A percentile compares a stretch with the other conserved stretches of the same genome.
phyloP scores from a whole-genome alignment of 495 filamentous ascomycete species.

The Aspergillus nanangensis region DNA sequence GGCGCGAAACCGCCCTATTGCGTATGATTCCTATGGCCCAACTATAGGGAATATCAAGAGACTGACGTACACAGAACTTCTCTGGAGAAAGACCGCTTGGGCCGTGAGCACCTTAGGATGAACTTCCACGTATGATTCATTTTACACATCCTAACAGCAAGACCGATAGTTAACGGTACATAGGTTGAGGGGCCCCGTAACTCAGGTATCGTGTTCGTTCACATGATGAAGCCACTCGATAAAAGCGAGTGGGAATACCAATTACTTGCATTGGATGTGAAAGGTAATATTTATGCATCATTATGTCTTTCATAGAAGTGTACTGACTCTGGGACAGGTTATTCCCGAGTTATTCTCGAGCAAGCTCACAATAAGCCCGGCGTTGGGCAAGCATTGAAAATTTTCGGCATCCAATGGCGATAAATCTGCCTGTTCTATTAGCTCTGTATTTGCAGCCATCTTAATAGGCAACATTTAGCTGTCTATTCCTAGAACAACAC shows the following conservation, averaged over 20 bases:
- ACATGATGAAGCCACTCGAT: conserved; percentile 65
- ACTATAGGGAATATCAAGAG: too few relatives aligned
- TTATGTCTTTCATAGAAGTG: not conserved
- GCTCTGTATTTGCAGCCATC: too few relatives aligned
- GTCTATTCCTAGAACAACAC: too few relatives aligned
- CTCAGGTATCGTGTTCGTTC: conserved; percentile 67
- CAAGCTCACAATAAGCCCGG: conserved; percentile 36
- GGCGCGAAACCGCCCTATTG: conserved; percentile 79
- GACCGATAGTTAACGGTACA: not conserved
- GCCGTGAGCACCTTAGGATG: conserved; percentile 79
- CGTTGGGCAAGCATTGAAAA: conserved; percentile 37
- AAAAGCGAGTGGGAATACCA: conserved; percentile 71
- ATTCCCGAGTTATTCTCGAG: conserved; percentile 46
- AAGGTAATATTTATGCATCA: conserved; percentile 31
- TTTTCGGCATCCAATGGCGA: conserved; percentile 51
- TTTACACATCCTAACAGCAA: not conserved
- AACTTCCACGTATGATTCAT: conserved; percentile 72
- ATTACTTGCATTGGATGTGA: conserved; percentile 76
- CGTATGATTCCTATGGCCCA: conserved; percentile 41
- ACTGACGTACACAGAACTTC: conserved; percentile 47
- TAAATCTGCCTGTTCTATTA: conserved; percentile 16
- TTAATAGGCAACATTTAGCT: too few relatives aligned
- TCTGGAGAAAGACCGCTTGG: conserved; percentile 62
- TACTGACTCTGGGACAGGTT: conserved; percentile 22
- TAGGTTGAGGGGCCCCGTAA: conserved; percentile 81